Percentiles rank a stretch among this genome's conserved stretches.
These are phyloP conservation scores for Rhodotorula sp. DNA, from an alignment of 1,284 basidiomycete genomes.

Conservation along the genomic window DNA sequence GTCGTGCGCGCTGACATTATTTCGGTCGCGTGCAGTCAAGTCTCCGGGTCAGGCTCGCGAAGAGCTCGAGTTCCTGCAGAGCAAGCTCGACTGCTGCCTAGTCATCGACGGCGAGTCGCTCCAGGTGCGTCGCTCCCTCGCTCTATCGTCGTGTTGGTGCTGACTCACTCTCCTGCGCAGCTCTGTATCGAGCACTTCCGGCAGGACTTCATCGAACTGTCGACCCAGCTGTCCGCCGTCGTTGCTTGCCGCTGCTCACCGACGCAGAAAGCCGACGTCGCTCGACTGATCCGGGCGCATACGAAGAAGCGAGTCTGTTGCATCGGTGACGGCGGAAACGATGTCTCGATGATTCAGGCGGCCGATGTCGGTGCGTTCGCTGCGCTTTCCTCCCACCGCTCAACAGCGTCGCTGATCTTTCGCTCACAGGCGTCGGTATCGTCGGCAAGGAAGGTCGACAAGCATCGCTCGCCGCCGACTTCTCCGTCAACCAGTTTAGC, in stretches of 20 bases:
- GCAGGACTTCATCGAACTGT: conserved; percentile 90
- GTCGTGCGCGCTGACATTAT: no score
- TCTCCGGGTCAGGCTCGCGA: conserved; percentile 77
- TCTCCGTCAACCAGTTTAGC: conserved; percentile 95
- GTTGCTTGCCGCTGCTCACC: conserved; percentile 98
- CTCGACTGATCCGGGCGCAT: conserved; percentile 79
- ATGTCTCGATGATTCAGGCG: conserved; percentile 94
- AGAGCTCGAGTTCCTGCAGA: conserved; percentile 90
- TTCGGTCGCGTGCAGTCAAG: conserved; percentile 60
- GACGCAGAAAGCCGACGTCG: conserved; percentile 97
- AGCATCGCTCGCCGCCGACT: conserved; percentile 95
- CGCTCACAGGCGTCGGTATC: conserved; percentile 77
- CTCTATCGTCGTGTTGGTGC: no score
- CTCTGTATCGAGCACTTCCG: conserved; percentile 85
- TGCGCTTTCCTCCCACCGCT: conserved; percentile 6
- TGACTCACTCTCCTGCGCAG: conserved; percentile 51
- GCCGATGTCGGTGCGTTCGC: conserved; percentile 77
- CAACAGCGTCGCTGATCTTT: background rate
- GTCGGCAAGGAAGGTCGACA: conserved; percentile 99
- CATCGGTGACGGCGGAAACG: conserved; percentile 93
- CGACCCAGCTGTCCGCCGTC: conserved; percentile 92
- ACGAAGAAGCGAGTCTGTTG: conserved; percentile 96
- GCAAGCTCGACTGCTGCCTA: conserved; percentile 93
- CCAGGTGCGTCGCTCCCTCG: conserved; percentile 58
- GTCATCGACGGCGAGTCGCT: conserved; percentile 99